A percentile compares a stretch with the other conserved stretches of the same genome.
phyloP scores from a whole-genome alignment of 805 yeast species.

The Grigorovia yakushimaensis region DNA sequence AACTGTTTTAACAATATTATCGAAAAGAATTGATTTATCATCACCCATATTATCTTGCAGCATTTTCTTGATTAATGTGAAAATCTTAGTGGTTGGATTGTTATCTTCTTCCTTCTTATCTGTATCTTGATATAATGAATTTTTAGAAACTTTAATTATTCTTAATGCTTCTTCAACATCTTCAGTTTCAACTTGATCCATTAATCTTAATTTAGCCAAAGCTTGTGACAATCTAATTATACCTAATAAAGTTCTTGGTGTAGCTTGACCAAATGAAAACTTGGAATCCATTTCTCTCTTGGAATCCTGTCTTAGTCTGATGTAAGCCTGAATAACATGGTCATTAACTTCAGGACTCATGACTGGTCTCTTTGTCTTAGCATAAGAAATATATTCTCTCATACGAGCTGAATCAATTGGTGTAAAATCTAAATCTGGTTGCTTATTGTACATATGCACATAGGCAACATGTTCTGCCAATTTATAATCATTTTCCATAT shows the following conservation, averaged over 20 bases:
- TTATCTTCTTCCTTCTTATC: slow-evolving; percentile 47
- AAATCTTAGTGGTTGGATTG: slow-evolving; percentile 58
- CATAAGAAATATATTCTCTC: slow-evolving; percentile 80
- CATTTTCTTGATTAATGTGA: slow-evolving; percentile 55
- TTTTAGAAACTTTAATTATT: slow-evolving; percentile 75
- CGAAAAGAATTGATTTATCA: slow-evolving; percentile 31
- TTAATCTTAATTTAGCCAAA: slow-evolving; percentile 79
- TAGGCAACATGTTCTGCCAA: slow-evolving; percentile 90
- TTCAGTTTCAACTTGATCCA: slow-evolving; percentile 53
- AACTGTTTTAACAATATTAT: slow-evolving; percentile 48
- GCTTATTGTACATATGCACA: slow-evolving; percentile 87
- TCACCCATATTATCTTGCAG: slow-evolving; percentile 33
- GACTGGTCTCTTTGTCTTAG: slow-evolving; percentile 76
- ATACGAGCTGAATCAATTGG: slow-evolving; percentile 73
- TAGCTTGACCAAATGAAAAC: slow-evolving; percentile 78
- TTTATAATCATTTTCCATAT: slow-evolving; percentile 67
- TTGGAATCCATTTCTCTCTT: slow-evolving; percentile 65
- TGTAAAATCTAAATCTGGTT: slow-evolving; percentile 66
- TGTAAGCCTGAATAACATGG: slow-evolving; percentile 76
- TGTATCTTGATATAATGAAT: slow-evolving; percentile 55
- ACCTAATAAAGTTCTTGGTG: slow-evolving; percentile 91
- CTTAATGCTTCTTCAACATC: slow-evolving; percentile 96
- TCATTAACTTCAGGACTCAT: slow-evolving; percentile 79
- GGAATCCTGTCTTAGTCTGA: slow-evolving; percentile 86
- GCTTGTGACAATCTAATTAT: slow-evolving; percentile 92